These are phyloP conservation scores for Sinapis alba DNA, from an alignment of 441 rosid genomes.

Conservation along the genomic window DNA sequence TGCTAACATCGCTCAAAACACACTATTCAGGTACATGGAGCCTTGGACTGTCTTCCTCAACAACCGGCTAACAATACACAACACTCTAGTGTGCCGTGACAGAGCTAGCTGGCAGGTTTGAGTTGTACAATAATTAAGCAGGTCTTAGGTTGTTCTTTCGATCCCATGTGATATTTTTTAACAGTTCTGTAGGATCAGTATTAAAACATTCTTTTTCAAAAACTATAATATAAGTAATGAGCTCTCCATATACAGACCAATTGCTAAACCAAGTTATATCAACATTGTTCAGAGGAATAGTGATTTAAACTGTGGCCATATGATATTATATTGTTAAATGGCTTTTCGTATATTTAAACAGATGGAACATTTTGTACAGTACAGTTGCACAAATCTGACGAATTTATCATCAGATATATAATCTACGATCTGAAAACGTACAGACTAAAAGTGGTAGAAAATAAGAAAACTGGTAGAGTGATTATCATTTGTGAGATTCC, in stretches of 20 bases:
- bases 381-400: not conserved
- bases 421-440: not conserved
- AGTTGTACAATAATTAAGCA: conserved; percentile 21
- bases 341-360: not conserved
- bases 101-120: conserved; percentile 14
- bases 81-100: conserved; percentile 26
- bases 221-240: not conserved
- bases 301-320: not conserved
- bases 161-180: not conserved
- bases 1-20: not conserved
- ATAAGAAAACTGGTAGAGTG: too few species aligned
- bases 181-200: not conserved
- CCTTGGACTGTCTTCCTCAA: conserved; percentile 20
- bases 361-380: not conserved
- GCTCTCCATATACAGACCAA: not conserved
- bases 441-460: not conserved
- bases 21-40: conserved; percentile 22
- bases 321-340: not conserved
- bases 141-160: conserved; percentile 17
- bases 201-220: not conserved
- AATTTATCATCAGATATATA: not conserved
- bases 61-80: conserved; percentile 7
- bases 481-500: too few species aligned
- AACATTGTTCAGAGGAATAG: not conserved
- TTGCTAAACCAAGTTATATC: not conserved